Percentiles rank a stretch among this genome's conserved stretches.
phyloP scores from a whole-genome alignment of 2,329 filamentous ascomycete species.

The Exophiala alcalophila region DNA sequence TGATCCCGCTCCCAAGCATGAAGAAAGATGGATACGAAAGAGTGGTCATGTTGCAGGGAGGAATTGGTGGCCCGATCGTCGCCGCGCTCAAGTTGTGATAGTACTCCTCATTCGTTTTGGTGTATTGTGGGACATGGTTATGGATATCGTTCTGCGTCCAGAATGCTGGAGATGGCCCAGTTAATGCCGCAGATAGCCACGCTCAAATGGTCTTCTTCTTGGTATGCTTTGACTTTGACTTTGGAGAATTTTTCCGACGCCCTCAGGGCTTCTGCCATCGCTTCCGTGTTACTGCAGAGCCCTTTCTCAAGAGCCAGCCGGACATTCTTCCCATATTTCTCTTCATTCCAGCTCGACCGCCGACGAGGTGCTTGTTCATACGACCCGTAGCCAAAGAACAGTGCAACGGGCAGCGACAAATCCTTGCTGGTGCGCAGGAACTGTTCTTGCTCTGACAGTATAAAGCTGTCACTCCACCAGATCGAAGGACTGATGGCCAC shows the following conservation, averaged over 20 bases:
- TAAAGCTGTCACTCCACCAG: slow-evolving; percentile 48
- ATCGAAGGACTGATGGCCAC: slow-evolving; percentile 48
- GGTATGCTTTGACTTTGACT: slow-evolving; percentile 29
- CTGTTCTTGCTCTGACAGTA: slow-evolving; percentile 35
- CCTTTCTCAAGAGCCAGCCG: slow-evolving; percentile 20
- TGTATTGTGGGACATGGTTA: no score
- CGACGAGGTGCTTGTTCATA: slow-evolving; percentile 35
- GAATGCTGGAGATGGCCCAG: slow-evolving; percentile 21
- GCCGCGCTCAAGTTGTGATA: slow-evolving; percentile 18
- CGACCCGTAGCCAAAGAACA: slow-evolving; percentile 35
- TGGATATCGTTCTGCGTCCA: slow-evolving; percentile 7
- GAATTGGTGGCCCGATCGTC: slow-evolving; percentile 22
- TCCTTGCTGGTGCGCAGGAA: slow-evolving; percentile 32
- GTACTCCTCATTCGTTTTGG: no score
- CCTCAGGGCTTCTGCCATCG: slow-evolving; percentile 27
- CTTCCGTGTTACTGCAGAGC: slow-evolving; percentile 33
- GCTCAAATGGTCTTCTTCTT: slow-evolving; percentile 36
- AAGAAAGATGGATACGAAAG: slow-evolving; percentile 20
- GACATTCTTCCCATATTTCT: slow-evolving; percentile 33
- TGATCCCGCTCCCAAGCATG: slow-evolving; percentile 8
- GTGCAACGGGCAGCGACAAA: slow-evolving; percentile 19
- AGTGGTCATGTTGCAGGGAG: slow-evolving; percentile 23
- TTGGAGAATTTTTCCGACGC: slow-evolving; percentile 17
- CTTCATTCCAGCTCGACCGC: slow-evolving; percentile 33
- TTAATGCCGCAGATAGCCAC: slow-evolving; percentile 34